A percentile compares a stretch with the other conserved stretches of the same genome.
phyloP scores from a whole-genome alignment of 495 filamentous ascomycete genomes.

The Filosporella fistucella region DNA sequence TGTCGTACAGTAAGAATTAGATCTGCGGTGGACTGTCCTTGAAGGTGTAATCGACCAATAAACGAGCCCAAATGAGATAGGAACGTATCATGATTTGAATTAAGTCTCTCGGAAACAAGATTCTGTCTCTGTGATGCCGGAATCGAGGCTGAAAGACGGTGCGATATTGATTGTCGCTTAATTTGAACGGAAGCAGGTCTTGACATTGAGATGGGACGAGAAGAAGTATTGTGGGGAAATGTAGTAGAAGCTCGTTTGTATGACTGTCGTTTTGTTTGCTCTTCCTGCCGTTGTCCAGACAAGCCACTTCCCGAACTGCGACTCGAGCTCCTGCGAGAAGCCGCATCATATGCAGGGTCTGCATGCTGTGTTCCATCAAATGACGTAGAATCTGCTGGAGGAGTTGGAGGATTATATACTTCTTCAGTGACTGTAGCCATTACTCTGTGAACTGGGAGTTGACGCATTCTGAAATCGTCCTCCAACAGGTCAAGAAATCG shows the following conservation, averaged over 20 bases:
- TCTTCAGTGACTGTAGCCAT: conserved; percentile 61
- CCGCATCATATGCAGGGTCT: conserved; percentile 31
- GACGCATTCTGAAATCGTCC: conserved; percentile 50
- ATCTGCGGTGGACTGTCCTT: conserved; percentile 82
- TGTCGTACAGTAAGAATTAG: conserved; percentile 68
- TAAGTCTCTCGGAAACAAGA: conserved; percentile 59
- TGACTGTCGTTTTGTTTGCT: conserved; percentile 23
- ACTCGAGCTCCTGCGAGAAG: conserved; percentile 24
- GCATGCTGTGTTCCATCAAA: conserved; percentile 30
- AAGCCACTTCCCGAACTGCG: conserved; percentile 19
- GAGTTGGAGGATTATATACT: conserved; percentile 62
- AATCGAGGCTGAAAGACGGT: conserved; percentile 44
- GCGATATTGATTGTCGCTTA: conserved; percentile 44
- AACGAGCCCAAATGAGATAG: conserved; percentile 86
- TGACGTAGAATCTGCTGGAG: conserved; percentile 56
- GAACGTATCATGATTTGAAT: conserved; percentile 76
- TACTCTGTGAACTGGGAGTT: conserved; percentile 46
- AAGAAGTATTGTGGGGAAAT: conserved; percentile 15
- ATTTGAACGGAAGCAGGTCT: conserved; percentile 18
- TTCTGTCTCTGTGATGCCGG: conserved; percentile 33
- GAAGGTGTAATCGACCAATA: conserved; percentile 83
- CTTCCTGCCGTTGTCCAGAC: conserved; percentile 17
- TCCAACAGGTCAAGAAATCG: conserved; percentile 89
- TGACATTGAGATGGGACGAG: conserved; percentile 17
- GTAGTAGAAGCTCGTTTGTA: conserved; percentile 21